A percentile compares a stretch with the other conserved stretches of the same genome.
These are phyloP conservation scores for Kazachstania psychrophila DNA, from an alignment of 805 yeast genomes.

Conservation along the genomic window DNA sequence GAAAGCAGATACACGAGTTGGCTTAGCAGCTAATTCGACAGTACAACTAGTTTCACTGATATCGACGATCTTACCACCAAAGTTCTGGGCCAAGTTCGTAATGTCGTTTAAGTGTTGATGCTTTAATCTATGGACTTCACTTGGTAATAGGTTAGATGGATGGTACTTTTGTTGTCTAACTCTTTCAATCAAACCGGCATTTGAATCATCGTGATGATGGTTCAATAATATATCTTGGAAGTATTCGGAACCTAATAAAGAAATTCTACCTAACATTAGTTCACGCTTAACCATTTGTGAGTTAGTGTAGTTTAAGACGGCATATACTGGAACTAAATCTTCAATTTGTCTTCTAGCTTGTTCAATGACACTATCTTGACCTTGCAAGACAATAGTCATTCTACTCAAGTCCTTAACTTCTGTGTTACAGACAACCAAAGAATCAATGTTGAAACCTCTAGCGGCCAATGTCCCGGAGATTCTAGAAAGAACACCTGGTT, in stretches of 20 bases:
- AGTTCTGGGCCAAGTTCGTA: constrained; percentile 68
- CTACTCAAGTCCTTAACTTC: constrained; percentile 91
- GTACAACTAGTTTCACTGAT: constrained; percentile 88
- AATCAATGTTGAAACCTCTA: constrained; percentile 96
- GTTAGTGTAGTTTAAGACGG: constrained; percentile 87
- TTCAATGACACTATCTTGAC: constrained; percentile 93
- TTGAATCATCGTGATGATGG: constrained; percentile 38
- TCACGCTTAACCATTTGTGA: constrained; percentile 88
- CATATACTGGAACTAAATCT: constrained; percentile 96
- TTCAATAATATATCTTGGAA: constrained; percentile 89
- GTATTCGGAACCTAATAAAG: constrained; percentile 95
- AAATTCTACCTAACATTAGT: constrained; percentile 81
- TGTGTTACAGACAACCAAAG: constrained; percentile 91
- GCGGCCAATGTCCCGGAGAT: constrained; percentile 96
- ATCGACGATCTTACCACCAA: constrained; percentile 90
- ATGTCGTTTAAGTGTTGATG: constrained; percentile 82
- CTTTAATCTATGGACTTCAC: constrained; percentile 90
- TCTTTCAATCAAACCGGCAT: constrained; percentile 17
- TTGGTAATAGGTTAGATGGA: constrained; percentile 81
- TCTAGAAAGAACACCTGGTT: constrained; percentile 92
- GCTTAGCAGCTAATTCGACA: constrained; percentile 91
- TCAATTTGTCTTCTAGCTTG: constrained; percentile 98
- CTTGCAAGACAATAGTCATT: constrained; percentile 91
- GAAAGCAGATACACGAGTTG: constrained; percentile 78
- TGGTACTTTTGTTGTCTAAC: constrained; percentile 47